A percentile compares a stretch with the other conserved stretches of the same genome.
Evolutionary conservation across 164 flowering plant species (phyloP).

Genomic region (Umbellularia californica): DNA sequence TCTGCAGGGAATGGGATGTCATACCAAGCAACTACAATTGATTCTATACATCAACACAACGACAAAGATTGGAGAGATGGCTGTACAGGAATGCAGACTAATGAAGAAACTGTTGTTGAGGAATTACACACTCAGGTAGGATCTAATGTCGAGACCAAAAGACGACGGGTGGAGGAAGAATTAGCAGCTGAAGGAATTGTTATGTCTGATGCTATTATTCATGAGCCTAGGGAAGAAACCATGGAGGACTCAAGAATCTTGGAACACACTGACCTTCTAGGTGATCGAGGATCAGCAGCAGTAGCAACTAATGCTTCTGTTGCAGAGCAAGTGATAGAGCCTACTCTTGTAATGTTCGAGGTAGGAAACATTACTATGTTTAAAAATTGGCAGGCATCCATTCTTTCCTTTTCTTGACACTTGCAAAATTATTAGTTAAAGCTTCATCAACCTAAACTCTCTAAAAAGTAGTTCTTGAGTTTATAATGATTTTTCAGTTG

Average conservation of each 20-base stretch:
- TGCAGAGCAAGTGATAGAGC: constrained; percentile 86
- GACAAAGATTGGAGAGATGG: constrained; percentile 41
- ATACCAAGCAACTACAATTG: constrained; percentile 24
- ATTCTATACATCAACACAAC: constrained; percentile 27
- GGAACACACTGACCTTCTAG: constrained; percentile 32
- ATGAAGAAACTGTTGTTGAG: constrained; percentile 36
- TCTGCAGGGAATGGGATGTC: constrained; percentile 15
- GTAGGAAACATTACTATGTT: constrained; percentile 31
- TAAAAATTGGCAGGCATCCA: not conserved
- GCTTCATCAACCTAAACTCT: too few species aligned
- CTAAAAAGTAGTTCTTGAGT: too few species aligned
- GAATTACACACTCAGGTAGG: constrained; percentile 36
- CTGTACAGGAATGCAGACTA: constrained; percentile 52
- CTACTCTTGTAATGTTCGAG: constrained; percentile 96
- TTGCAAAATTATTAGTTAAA: too few species aligned
- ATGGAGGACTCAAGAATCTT: constrained; percentile 28
- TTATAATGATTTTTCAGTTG: too few species aligned
- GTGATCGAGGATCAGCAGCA: constrained; percentile 42
- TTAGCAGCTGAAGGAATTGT: constrained; percentile 43
- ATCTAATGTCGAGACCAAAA: constrained; percentile 45
- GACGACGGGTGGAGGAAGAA: constrained; percentile 54
- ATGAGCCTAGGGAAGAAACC: constrained; percentile 43
- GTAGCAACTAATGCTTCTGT: constrained; percentile 62
- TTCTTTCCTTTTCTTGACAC: not conserved
- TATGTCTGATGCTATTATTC: constrained; percentile 34